These are phyloP conservation scores for Caryopteris hybrid DNA, from an alignment of 305 asterid species.

Conservation along the genomic window DNA sequence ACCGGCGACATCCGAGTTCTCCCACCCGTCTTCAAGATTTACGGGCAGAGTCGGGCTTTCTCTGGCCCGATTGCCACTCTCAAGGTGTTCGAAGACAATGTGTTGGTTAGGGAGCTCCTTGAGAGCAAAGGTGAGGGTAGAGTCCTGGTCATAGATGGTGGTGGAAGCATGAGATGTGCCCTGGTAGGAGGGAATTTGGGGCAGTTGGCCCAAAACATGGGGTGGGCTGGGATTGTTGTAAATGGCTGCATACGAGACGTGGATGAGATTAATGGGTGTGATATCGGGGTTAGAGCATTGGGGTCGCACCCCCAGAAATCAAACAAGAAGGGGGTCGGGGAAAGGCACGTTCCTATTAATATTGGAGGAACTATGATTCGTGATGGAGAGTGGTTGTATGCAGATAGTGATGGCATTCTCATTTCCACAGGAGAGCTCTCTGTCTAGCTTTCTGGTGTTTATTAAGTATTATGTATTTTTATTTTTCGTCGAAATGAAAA, in stretches of 20 bases:
- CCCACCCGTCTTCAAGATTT: conserved; percentile 72
- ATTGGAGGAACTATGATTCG: conserved; percentile 56
- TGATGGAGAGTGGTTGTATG: conserved; percentile 92
- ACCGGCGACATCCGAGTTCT: conserved; percentile 71
- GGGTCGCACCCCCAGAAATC: conserved; percentile 81
- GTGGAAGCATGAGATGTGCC: conserved; percentile 90
- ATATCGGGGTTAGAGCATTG: conserved; percentile 80
- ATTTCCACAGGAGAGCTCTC: conserved; percentile 69
- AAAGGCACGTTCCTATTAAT: conserved; percentile 43
- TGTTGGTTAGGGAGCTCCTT: conserved; percentile 67
- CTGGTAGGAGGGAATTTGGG: conserved; percentile 77
- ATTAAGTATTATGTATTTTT: background rate
- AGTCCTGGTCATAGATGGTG: conserved; percentile 81
- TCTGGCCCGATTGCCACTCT: conserved; percentile 72
- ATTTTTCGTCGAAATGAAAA: background rate
- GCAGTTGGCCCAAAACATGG: conserved; percentile 71
- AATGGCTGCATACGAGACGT: conserved; percentile 85
- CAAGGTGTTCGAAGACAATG: conserved; percentile 82
- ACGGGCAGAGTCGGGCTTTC: conserved; percentile 65
- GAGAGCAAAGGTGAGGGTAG: conserved; percentile 75
- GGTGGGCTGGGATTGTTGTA: conserved; percentile 75
- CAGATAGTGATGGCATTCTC: conserved; percentile 84
- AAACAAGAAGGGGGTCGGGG: conserved; percentile 61
- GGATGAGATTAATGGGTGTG: conserved; percentile 85
- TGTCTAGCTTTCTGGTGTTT: conserved; percentile 20